Evolutionary conservation across 192 early-diverging fungal genomes (phyloP), one percentile per base, ranked within the genome.

Genomic region (Pilobolus umbonatus): DNA sequence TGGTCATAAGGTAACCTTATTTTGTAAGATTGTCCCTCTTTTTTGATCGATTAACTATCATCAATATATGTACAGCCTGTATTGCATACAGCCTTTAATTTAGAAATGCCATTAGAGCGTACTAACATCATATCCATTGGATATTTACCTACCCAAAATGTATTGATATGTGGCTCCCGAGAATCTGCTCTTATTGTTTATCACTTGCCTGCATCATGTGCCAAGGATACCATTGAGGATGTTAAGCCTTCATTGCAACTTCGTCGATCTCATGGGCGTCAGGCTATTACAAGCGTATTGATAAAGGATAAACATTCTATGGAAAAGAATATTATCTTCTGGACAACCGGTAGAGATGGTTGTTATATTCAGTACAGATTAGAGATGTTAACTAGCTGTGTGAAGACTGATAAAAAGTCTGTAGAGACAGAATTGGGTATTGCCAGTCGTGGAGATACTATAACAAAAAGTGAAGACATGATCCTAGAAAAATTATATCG

Each of bases 321-420:
- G 7, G 66, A 63, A 15, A 63, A 78, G 44, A 62, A 75, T 11
- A 59, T 85, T 26, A 62, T 56, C 4, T 73, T 88, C 15, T 80
- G 74, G 48, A 81, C 80, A 1, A 78, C 81, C 5, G 87, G 87
- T 6, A 73, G 87, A 19, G 85, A 89, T 69, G 87, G 87, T 1
- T 68, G 72, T 21, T 87, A 78, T 64, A 74, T 61, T 9, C 73
- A 79, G 25, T 80, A 80, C 57, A 68, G 74, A 2, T 61, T 84
- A 9, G 51, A 42, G 7, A 26, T 59, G 5, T 40, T 50, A 5
- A 57, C 36, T 39, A 52, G 45, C 35, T 49, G 29, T 15, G 61
- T 49, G 4, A 40, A 15, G 7, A 26, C 36, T 22, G 2, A 2
- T 11, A n/a, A n/a, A n/a, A n/a, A n/a, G n/a, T n/a, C n/a, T n/a